Evolutionary conservation across 2,329 filamentous ascomycete genomes (phyloP), one percentile per base, ranked within the genome.

Genomic region (Claviceps capensis): DNA sequence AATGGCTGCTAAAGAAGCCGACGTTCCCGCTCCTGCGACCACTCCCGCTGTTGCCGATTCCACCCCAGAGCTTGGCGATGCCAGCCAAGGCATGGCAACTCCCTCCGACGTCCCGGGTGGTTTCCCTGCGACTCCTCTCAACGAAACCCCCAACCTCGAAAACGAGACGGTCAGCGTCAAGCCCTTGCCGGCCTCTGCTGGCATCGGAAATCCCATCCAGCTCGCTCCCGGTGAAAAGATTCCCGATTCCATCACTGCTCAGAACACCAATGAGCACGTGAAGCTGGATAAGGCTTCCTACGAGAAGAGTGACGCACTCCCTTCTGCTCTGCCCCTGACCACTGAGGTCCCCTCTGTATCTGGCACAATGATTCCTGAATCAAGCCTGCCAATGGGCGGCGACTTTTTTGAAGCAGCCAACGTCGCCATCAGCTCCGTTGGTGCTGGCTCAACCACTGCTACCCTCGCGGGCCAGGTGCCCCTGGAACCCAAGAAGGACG

Each of bases 241-340:
- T 9, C 90, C 90, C 42, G 76, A 86, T 47, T 76, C 77, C 26
- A 63, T 89, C 59, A 82, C 81, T 47, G 68, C 76, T 49, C 85
- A 86, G 66, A 83, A 84, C 57, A 72, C 79, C 60, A 84, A 87
- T 65, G 72, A 72, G 54, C 83, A 88, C 49, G 78, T 95, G 62
- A 80, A 83, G 62, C 78, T 87, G 19, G 90, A 96, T 65, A 78
- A 88, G 66, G 86, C 82, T 59, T 91, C 88, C 1, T 97, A 96
- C 68, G 85, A 94, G 66, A 86, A 86, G 67, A 82, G 83, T 57
- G 85, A 85, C 62, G 77, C 82, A 53, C 67, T 82, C 43, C 74
- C 76, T 49, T 77, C 76, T 58, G 61, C 72, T 50, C 49, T 47
- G 48, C 19, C 52, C 51, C 17, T 48, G 36, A 43, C 42, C 22